Evolutionary conservation across 768 basidiomycete genomes (phyloP).

Genomic region (Cystofilobasidium bisporidii): DNA sequence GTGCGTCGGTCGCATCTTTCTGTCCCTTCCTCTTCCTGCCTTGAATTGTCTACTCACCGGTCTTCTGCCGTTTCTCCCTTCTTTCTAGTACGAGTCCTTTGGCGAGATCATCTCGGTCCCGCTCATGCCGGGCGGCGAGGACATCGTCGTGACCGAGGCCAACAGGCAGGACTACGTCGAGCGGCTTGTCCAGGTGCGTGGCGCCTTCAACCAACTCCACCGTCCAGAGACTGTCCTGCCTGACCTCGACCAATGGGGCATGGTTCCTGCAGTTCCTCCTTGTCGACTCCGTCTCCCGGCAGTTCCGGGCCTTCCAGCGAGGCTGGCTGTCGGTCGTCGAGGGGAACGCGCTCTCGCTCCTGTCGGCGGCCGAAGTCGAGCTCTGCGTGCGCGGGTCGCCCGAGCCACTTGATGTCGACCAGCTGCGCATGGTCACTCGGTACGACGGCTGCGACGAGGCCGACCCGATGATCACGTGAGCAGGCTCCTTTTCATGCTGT

Average conservation of each 20-base stretch:
- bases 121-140: slow-evolving; percentile 74
- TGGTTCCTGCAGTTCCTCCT: slow-evolving; percentile 31
- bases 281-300: slow-evolving; percentile 26
- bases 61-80: too few species aligned
- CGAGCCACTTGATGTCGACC: slow-evolving; percentile 31
- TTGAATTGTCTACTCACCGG: too few species aligned
- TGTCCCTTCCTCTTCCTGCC: neutral
- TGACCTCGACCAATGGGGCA: too few species aligned
- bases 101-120: slow-evolving; percentile 97
- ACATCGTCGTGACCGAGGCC: slow-evolving; percentile 80
- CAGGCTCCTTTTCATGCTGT: too few species aligned
- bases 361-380: slow-evolving; percentile 34
- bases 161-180: slow-evolving; percentile 99
- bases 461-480: slow-evolving; percentile 30
- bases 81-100: slow-evolving; percentile 65
- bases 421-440: slow-evolving; percentile 27
- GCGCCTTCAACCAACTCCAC: too few species aligned
- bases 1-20: neutral
- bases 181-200: slow-evolving; percentile 22
- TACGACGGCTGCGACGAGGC: slow-evolving; percentile 29
- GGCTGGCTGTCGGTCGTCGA: slow-evolving; percentile 28
- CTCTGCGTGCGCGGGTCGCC: slow-evolving; percentile 32
- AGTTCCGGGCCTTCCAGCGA: slow-evolving; percentile 31
- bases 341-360: slow-evolving; percentile 32
- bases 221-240: too few species aligned